phyloP scores from a whole-genome alignment of 331 rosid genomes.

The Prunus yedoensis region DNA sequence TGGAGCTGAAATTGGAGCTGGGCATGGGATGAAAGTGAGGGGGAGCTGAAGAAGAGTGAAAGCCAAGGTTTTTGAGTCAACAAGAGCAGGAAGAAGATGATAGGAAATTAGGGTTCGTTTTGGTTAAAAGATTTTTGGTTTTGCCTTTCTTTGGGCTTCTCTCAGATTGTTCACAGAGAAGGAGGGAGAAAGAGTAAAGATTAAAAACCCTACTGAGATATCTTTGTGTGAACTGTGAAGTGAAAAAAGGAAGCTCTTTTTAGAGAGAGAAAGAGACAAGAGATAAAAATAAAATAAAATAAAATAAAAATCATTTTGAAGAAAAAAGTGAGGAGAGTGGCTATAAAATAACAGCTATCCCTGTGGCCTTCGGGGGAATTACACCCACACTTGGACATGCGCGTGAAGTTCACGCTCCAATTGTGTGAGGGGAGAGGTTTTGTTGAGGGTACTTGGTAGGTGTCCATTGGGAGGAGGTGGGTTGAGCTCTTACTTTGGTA shows the following conservation, averaged over 20 bases:
- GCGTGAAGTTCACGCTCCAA: not conserved
- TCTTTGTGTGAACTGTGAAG: slow-evolving; percentile 40
- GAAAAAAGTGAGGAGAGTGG: slow-evolving; percentile 20
- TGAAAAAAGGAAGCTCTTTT: slow-evolving; percentile 18
- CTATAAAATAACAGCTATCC: slow-evolving; percentile 31
- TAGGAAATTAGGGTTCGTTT: slow-evolving; percentile 27
- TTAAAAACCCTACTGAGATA: slow-evolving; percentile 68
- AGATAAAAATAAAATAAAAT: not conserved
- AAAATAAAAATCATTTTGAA: not conserved
- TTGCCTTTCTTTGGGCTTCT: slow-evolving; percentile 34
- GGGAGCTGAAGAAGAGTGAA: slow-evolving; percentile 13
- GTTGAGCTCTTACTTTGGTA: not conserved
- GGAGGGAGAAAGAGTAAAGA: slow-evolving; percentile 34
- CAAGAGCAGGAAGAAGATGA: slow-evolving; percentile 23
- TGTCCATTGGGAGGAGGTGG: slow-evolving; percentile 5
- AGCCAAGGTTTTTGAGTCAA: slow-evolving; percentile 42
- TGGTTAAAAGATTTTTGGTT: slow-evolving; percentile 36
- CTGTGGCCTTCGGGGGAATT: slow-evolving; percentile 4
- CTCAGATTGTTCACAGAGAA: slow-evolving; percentile 31
- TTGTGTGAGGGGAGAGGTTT: not conserved
- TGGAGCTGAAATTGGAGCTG: slow-evolving; percentile 32
- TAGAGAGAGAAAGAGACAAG: not conserved
- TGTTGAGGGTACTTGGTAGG: not conserved
- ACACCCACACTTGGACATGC: not conserved
- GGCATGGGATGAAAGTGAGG: slow-evolving; percentile 19